Evolutionary conservation across 495 filamentous ascomycete species (phyloP).

Genomic region (Neurospora tetrasperma): DNA sequence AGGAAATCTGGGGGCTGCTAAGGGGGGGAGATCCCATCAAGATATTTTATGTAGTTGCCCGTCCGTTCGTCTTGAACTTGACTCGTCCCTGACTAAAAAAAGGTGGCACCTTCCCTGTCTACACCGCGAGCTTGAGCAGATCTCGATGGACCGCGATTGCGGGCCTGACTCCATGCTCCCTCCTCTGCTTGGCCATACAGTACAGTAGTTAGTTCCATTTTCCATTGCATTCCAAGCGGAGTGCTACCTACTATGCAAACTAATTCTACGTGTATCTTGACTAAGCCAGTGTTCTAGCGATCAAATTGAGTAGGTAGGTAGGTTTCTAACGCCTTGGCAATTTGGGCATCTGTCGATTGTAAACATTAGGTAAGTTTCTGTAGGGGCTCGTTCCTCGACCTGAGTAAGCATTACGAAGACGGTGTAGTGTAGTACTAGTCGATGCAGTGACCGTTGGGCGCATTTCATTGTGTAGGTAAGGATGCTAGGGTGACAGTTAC

Average conservation of each 20-base stretch:
- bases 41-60: background rate
- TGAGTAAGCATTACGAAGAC: constrained; percentile 1
- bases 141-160: too few relatives aligned
- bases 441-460: background rate
- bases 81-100: too few relatives aligned
- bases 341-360: background rate
- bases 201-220: too few relatives aligned
- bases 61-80: too few relatives aligned
- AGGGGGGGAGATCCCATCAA: background rate
- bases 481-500: background rate
- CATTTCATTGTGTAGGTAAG: background rate
- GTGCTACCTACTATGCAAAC: too few relatives aligned
- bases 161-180: too few relatives aligned
- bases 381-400: background rate
- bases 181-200: too few relatives aligned
- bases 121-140: too few relatives aligned
- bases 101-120: too few relatives aligned
- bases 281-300: background rate
- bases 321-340: background rate
- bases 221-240: too few relatives aligned
- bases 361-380: background rate
- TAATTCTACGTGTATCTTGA: too few relatives aligned
- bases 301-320: background rate
- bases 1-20: background rate
- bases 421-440: background rate